phyloP scores from a whole-genome alignment of 192 early-diverging fungal genomes.

The Backusella tuberculispora region DNA sequence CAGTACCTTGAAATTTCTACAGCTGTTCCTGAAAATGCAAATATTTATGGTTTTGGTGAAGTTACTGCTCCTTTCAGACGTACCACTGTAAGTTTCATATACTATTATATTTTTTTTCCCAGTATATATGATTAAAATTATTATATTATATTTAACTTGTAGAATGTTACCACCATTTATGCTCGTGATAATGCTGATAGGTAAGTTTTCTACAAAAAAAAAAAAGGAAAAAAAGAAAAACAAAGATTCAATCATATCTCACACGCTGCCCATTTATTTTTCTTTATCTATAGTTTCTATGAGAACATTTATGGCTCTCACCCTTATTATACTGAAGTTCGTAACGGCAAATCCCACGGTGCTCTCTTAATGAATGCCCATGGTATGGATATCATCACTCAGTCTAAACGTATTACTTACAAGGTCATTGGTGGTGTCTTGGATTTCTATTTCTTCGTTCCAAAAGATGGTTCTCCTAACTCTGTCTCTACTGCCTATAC shows the following conservation, averaged over 20 bases:
- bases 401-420: constrained; percentile 56
- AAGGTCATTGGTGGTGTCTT: constrained; percentile 66
- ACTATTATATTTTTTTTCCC: not conserved
- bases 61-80: constrained; percentile 57
- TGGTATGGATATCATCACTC: constrained; percentile 64
- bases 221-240: not conserved
- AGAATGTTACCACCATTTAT: constrained; percentile 19
- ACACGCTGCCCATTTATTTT: not conserved
- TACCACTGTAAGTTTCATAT: constrained; percentile 33
- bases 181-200: constrained; percentile 4
- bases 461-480: constrained; percentile 39
- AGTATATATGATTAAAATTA: not conserved
- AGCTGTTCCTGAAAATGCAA: constrained; percentile 54
- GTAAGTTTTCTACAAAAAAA: not conserved
- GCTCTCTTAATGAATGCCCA: constrained; percentile 64
- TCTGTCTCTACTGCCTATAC: constrained; percentile 60
- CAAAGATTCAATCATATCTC: not conserved
- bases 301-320: constrained; percentile 71
- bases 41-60: constrained; percentile 74
- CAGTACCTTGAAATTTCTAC: constrained; percentile 70
- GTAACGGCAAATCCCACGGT: constrained; percentile 53
- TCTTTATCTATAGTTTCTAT: not conserved
- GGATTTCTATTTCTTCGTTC: constrained; percentile 69
- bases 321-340: constrained; percentile 66
- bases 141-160: not conserved